Percentiles rank a stretch among this genome's conserved stretches.
Conservation (phyloP, 2,329 filamentous ascomycete genomes). For the Aschersonia sp. region DNA sequence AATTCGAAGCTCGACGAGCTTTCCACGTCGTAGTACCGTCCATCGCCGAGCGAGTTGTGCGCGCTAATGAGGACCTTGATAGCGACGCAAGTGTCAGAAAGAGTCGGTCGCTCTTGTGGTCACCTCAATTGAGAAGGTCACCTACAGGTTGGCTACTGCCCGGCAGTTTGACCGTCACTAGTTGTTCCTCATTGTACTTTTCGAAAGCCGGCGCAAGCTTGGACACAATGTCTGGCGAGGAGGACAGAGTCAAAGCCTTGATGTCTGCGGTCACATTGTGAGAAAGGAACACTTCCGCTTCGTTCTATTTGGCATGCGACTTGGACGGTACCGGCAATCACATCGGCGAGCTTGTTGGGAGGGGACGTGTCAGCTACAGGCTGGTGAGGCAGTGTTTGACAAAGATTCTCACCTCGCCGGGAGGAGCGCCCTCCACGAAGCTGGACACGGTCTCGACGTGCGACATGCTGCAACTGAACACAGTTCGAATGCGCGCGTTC, state of each 20-base stretch:
- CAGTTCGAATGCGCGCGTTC: too few relatives aligned
- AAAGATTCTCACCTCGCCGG: conserved; percentile 63
- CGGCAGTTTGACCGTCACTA: conserved; percentile 77
- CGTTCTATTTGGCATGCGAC: background rate
- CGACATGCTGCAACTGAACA: conserved; percentile 14
- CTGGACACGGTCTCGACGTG: conserved; percentile 45
- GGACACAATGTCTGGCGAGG: conserved; percentile 51
- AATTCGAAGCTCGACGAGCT: conserved; percentile 80
- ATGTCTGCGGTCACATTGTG: conserved; percentile 49
- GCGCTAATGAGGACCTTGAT: conserved; percentile 66
- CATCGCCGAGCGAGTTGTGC: conserved; percentile 68
- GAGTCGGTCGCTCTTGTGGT: background rate
- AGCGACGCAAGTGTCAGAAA: background rate
- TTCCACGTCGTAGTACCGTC: conserved; percentile 81
- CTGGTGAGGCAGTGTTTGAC: background rate
- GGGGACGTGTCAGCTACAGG: background rate
- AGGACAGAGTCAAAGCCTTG: conserved; percentile 65
- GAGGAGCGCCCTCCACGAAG: conserved; percentile 87
- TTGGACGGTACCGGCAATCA: conserved; percentile 57
- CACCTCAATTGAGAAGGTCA: background rate
- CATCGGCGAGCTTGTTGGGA: conserved; percentile 65
- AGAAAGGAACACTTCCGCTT: background rate
- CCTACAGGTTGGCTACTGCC: conserved; percentile 53
- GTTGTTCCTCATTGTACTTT: conserved; percentile 94
- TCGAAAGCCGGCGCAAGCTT: conserved; percentile 73